These are phyloP conservation scores for Trypanosoma vivax DNA, from an alignment of 208 protist genomes.

Conservation along the genomic window DNA sequence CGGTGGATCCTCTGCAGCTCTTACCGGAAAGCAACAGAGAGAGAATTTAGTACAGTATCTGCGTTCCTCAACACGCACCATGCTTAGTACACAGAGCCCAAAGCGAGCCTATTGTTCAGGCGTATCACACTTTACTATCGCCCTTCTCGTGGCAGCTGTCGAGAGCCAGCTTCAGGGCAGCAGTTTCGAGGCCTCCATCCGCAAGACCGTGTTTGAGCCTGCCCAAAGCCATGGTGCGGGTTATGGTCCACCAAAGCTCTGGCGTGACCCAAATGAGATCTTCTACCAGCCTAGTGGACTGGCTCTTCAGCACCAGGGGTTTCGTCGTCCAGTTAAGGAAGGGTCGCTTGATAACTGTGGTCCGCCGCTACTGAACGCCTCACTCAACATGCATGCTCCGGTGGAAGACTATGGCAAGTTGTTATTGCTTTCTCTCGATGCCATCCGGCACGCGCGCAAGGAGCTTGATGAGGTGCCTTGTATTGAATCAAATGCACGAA, in stretches of 20 bases:
- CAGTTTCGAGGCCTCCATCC: constrained; percentile 68
- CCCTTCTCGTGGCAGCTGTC: constrained; percentile 63
- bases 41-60: constrained; percentile 65
- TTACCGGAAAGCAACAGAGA: constrained; percentile 57
- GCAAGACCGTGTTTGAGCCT: constrained; percentile 48
- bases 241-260: constrained; percentile 64
- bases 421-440: constrained; percentile 64
- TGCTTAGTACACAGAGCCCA: constrained; percentile 6
- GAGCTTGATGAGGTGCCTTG: constrained; percentile 17
- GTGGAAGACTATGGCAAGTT: constrained; percentile 80
- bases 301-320: constrained; percentile 51
- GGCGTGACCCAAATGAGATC: constrained; percentile 70
- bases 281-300: constrained; percentile 79
- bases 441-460: constrained; percentile 56
- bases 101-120: constrained; percentile 7
- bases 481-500: not conserved
- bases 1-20: constrained; percentile 8
- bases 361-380: constrained; percentile 61
- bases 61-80: constrained; percentile 21
- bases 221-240: constrained; percentile 58
- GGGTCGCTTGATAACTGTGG: constrained; percentile 42
- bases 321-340: constrained; percentile 28
- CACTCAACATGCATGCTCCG: constrained; percentile 68
- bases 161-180: constrained; percentile 52
- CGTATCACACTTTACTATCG: constrained; percentile 68